phyloP scores from a whole-genome alignment of 371 early-diverging fungal genomes.

The Nosema muscidifuracis region DNA sequence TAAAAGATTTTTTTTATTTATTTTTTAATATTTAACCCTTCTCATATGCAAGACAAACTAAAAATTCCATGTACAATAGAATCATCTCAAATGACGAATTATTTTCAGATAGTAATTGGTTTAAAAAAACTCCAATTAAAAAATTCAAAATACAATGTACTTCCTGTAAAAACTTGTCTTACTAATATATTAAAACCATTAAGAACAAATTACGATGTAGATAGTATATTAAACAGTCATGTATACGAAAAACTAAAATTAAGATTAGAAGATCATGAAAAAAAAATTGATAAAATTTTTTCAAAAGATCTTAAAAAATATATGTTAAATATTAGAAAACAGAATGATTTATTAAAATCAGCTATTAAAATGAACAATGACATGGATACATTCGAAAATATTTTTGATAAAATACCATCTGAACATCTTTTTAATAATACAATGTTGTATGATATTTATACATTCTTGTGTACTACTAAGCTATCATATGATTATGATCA shows the following conservation, averaged over 20 bases:
- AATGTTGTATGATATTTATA: slow-evolving; percentile 47
- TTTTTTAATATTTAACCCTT: not conserved
- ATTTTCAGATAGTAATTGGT: slow-evolving; percentile 38
- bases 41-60: slow-evolving; percentile 27
- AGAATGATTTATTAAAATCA: slow-evolving; percentile 19
- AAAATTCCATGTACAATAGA: slow-evolving; percentile 29
- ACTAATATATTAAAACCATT: slow-evolving; percentile 7
- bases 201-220: slow-evolving; percentile 15
- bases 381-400: slow-evolving; percentile 19
- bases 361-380: not conserved
- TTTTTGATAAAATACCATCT: slow-evolving; percentile 12
- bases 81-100: slow-evolving; percentile 44
- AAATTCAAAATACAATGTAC: slow-evolving; percentile 16
- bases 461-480: slow-evolving; percentile 14
- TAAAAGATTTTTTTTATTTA: too few species aligned
- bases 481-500: slow-evolving; percentile 32
- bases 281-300: slow-evolving; percentile 15
- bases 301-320: slow-evolving; percentile 7
- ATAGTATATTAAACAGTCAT: slow-evolving; percentile 37
- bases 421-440: slow-evolving; percentile 37
- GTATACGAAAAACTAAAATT: slow-evolving; percentile 44
- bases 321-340: slow-evolving; percentile 31
- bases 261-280: slow-evolving; percentile 26
- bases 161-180: not conserved
- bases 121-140: slow-evolving; percentile 43